Percentiles rank a stretch among this genome's conserved stretches.
These are phyloP conservation scores for Nyssa sinensis DNA, from an alignment of 148 eudicot genomes.

Conservation along the genomic window DNA sequence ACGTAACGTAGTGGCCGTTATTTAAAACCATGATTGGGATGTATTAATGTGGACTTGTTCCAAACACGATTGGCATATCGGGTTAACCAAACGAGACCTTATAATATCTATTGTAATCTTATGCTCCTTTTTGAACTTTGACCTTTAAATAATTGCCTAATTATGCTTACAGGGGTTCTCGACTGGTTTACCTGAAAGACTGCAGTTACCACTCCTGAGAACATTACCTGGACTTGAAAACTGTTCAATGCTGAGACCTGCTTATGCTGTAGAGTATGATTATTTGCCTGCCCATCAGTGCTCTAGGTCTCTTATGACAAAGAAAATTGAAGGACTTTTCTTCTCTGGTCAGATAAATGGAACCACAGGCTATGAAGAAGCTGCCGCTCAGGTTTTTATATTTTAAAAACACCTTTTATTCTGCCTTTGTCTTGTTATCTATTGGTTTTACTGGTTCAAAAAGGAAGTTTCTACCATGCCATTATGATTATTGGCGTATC, in stretches of 20 bases:
- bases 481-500: background rate
- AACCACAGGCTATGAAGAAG: slow-evolving; percentile 99
- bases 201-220: slow-evolving; percentile 85
- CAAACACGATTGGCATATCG: no score
- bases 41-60: no score
- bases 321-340: slow-evolving; percentile 92
- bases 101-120: background rate
- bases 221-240: slow-evolving; percentile 95
- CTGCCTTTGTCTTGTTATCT: background rate
- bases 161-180: slow-evolving; percentile 74
- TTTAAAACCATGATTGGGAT: no score
- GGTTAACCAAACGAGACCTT: background rate
- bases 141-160: background rate
- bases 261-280: slow-evolving; percentile 98
- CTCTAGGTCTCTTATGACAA: slow-evolving; percentile 95
- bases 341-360: slow-evolving; percentile 99
- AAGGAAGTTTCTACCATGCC: background rate
- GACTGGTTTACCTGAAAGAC: slow-evolving; percentile 96
- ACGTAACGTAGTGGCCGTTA: no score
- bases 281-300: slow-evolving; percentile 97
- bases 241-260: slow-evolving; percentile 97
- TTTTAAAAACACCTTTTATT: background rate
- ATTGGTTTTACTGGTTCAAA: slow-evolving; percentile 1
- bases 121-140: background rate
- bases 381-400: slow-evolving; percentile 87